Evolutionary conservation across 352 stramenopile genomes (phyloP).

Genomic region (Phytophthora crassamura): DNA sequence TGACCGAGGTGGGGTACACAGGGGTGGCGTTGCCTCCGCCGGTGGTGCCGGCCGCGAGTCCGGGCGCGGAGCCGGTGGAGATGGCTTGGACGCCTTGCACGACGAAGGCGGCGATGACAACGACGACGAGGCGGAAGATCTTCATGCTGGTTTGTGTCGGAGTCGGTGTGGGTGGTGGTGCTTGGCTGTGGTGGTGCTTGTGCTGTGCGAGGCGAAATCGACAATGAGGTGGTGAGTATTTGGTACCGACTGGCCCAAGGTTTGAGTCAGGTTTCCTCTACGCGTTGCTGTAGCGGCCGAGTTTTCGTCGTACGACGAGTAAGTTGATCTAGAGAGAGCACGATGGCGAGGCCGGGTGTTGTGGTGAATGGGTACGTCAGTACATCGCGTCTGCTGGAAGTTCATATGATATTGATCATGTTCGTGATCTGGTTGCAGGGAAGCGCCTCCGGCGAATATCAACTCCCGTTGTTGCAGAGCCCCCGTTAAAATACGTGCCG

Average conservation of each 20-base stretch:
- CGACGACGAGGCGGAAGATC: slow-evolving; percentile 14
- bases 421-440: too few species aligned
- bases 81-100: slow-evolving; percentile 41
- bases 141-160: slow-evolving; percentile 13
- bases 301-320: background rate
- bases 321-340: background rate
- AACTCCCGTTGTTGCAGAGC: too few species aligned
- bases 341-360: too few species aligned
- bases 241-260: too few species aligned
- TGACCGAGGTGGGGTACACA: too few species aligned
- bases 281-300: too few species aligned
- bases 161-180: background rate
- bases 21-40: too few species aligned
- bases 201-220: slow-evolving; percentile 10
- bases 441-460: too few species aligned
- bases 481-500: too few species aligned
- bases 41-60: too few species aligned
- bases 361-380: slow-evolving; percentile 6
- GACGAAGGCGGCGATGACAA: slow-evolving; percentile 24
- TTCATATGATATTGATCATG: too few species aligned
- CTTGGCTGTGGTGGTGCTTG: background rate
- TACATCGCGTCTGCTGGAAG: slow-evolving; percentile 2
- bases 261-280: background rate
- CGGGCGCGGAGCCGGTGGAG: slow-evolving; percentile 35
- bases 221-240: slow-evolving; percentile 8